Evolutionary conservation across 129 eudicot genomes (phyloP).

Genomic region (Tanacetum coccineum): DNA sequence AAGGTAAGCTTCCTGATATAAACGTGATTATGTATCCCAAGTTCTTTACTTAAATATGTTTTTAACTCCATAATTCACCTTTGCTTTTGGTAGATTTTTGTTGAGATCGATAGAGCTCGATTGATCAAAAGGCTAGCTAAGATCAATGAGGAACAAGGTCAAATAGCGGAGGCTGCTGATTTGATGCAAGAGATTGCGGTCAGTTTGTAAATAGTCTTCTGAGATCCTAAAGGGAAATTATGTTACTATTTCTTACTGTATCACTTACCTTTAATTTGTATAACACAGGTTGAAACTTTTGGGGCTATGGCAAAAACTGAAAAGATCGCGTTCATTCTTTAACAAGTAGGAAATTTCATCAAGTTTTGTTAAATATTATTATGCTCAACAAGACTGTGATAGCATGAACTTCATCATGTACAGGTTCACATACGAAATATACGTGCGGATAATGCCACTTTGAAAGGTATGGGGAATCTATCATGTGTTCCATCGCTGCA

Average conservation of each 20-base stretch:
- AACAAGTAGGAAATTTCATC: slow-evolving; percentile 53
- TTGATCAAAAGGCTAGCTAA: too few species aligned
- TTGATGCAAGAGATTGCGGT: too few species aligned
- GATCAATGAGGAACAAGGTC: too few species aligned
- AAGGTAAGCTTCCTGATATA: slow-evolving; percentile 43
- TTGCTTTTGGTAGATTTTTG: slow-evolving; percentile 54
- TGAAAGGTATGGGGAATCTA: too few species aligned
- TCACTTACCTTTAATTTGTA: not conserved
- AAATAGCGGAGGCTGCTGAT: too few species aligned
- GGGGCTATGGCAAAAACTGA: slow-evolving; percentile 98
- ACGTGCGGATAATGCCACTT: too few species aligned
- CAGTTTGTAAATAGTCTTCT: too few species aligned
- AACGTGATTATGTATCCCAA: not conserved
- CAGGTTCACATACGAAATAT: too few species aligned
- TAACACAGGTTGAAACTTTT: slow-evolving; percentile 79
- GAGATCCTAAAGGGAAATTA: not conserved
- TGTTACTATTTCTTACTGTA: not conserved
- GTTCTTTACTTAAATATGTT: slow-evolving; percentile 17
- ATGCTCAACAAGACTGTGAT: not conserved
- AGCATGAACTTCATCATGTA: not conserved
- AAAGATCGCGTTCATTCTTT: slow-evolving; percentile 81
- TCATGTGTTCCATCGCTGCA: too few species aligned
- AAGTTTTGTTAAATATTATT: not conserved
- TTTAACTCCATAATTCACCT: slow-evolving; percentile 19
- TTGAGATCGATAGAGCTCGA: too few species aligned